phyloP scores from a whole-genome alignment of 257 asterid species.

The Fraxinus cuspidata region DNA sequence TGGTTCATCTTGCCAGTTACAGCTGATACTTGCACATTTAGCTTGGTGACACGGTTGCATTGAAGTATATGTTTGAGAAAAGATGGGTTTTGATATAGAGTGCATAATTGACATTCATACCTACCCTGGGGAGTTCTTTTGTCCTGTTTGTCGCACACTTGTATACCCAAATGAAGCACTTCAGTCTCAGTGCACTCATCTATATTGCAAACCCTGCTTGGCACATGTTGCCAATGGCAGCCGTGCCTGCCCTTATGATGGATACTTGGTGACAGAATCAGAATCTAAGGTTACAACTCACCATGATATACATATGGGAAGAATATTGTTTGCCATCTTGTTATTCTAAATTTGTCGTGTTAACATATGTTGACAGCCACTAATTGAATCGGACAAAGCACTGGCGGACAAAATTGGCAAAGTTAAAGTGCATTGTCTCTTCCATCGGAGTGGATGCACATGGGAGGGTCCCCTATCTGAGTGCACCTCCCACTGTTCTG shows the following conservation, averaged over 20 bases:
- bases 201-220: conserved; percentile 92
- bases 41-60: conserved; percentile 4
- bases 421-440: conserved; percentile 82
- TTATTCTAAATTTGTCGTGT: conserved; percentile 27
- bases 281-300: conserved; percentile 70
- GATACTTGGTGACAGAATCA: conserved; percentile 79
- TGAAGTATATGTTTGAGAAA: conserved; percentile 23
- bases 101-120: conserved; percentile 76
- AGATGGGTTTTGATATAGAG: conserved; percentile 92
- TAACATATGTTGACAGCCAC: conserved; percentile 58
- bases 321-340: conserved; percentile 17
- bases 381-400: conserved; percentile 64
- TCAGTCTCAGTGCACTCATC: conserved; percentile 88
- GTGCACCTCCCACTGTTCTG: conserved; percentile 70
- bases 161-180: conserved; percentile 85
- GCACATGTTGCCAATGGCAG: conserved; percentile 68
- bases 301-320: conserved; percentile 12
- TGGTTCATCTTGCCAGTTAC: neutral
- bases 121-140: conserved; percentile 90
- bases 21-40: neutral
- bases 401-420: conserved; percentile 80
- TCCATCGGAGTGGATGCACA: conserved; percentile 84
- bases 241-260: conserved; percentile 95
- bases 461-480: conserved; percentile 90
- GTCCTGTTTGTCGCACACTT: conserved; percentile 96